Percentiles rank a stretch among this genome's conserved stretches.
phyloP scores from a whole-genome alignment of 805 yeast species.

The Kodamaea neixiangensis region DNA sequence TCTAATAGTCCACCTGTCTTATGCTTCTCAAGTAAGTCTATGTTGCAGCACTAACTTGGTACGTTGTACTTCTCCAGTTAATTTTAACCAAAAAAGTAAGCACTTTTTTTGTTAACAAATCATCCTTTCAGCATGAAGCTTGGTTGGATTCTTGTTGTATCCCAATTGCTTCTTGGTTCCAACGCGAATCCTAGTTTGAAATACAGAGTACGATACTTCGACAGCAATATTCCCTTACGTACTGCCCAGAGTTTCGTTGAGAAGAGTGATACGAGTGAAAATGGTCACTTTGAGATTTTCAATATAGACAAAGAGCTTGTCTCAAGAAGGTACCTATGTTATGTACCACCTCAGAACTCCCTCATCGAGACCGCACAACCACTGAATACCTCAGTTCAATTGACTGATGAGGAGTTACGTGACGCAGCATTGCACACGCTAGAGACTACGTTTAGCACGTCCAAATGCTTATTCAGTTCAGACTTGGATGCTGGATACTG shows the following conservation, averaged over 20 bases:
- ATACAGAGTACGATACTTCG: conserved; percentile 19
- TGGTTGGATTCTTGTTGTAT: neutral
- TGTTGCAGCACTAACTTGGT: neutral
- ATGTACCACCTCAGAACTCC: conserved; percentile 16
- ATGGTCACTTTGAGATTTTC: conserved; percentile 20
- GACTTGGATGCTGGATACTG: conserved; percentile 48
- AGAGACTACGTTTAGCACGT: conserved; percentile 18
- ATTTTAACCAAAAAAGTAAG: neutral
- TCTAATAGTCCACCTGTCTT: too few species aligned
- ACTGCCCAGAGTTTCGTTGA: conserved; percentile 13
- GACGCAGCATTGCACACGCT: conserved; percentile 19
- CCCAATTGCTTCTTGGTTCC: neutral
- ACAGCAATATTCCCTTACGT: conserved; percentile 18
- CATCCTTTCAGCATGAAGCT: neutral
- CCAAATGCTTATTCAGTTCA: conserved; percentile 25
- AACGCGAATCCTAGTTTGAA: conserved; percentile 12
- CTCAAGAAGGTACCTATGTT: conserved; percentile 22
- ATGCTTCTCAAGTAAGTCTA: too few species aligned
- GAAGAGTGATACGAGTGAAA: conserved; percentile 11
- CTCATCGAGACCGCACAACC: neutral
- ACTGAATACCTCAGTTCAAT: neutral
- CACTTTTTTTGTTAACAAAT: neutral
- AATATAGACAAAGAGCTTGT: conserved; percentile 11
- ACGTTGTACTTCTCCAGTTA: neutral
- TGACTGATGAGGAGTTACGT: conserved; percentile 16